Evolutionary conservation across 768 basidiomycete genomes (phyloP).

Genomic region (Hirschioporus abietinus): DNA sequence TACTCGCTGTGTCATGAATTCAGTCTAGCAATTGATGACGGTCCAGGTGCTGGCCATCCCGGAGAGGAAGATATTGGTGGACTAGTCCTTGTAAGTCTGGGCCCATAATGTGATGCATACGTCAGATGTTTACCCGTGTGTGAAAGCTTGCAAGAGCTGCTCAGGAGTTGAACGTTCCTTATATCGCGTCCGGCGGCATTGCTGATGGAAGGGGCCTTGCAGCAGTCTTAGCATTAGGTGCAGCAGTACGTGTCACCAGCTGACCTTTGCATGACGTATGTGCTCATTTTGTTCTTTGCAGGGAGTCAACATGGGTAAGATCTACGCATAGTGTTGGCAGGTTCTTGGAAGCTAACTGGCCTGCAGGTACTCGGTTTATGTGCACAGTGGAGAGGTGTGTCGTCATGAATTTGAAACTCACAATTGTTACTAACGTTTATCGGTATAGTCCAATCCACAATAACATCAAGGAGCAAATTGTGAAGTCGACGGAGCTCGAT

Average conservation of each 20-base stretch:
- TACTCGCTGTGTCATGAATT: background rate
- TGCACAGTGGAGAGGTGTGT: constrained; percentile 76
- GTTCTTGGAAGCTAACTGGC: background rate
- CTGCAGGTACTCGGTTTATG: constrained; percentile 77
- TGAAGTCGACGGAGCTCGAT: constrained; percentile 75
- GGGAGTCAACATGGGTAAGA: constrained; percentile 79
- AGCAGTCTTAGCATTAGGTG: constrained; percentile 76
- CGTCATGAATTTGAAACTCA: background rate
- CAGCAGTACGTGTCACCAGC: constrained; percentile 33
- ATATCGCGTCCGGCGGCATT: constrained; percentile 87
- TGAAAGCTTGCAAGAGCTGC: constrained; percentile 81
- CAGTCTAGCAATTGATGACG: constrained; percentile 10
- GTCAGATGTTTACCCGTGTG: background rate
- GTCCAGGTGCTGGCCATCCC: constrained; percentile 84
- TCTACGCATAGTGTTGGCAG: background rate
- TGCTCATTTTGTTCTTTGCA: constrained; percentile 22
- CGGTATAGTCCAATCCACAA: constrained; percentile 69
- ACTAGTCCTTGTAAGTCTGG: constrained; percentile 59
- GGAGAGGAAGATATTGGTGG: constrained; percentile 94
- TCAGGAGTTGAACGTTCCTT: constrained; percentile 78
- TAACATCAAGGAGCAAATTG: constrained; percentile 87
- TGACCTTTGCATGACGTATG: constrained; percentile 5
- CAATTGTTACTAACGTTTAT: constrained; percentile 3
- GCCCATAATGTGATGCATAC: constrained; percentile 5
- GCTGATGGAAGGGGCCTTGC: constrained; percentile 83